These are phyloP conservation scores for Furcasterigmium furcatum DNA, from an alignment of 2,329 filamentous ascomycete species.

Conservation along the genomic window DNA sequence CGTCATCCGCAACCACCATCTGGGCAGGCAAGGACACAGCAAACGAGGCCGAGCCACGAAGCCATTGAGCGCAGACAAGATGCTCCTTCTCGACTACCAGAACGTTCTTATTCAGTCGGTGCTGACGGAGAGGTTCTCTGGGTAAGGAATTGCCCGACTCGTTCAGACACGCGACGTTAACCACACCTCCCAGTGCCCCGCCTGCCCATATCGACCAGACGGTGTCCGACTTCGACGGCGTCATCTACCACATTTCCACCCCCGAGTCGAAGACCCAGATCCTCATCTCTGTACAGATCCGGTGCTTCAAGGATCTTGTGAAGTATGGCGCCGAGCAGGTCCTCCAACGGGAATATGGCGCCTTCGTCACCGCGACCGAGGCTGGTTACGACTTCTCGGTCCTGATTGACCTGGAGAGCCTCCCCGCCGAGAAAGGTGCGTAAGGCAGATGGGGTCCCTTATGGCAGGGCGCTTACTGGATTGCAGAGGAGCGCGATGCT, in stretches of 20 bases:
- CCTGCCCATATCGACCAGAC: slow-evolving; percentile 94
- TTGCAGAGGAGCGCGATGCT: slow-evolving; percentile 75
- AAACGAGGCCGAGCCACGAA: slow-evolving; percentile 4
- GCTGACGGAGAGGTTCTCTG: slow-evolving; percentile 89
- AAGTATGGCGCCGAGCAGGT: slow-evolving; percentile 91
- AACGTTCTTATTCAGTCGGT: slow-evolving; percentile 97
- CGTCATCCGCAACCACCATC: slow-evolving; percentile 8
- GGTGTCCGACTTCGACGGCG: slow-evolving; percentile 97
- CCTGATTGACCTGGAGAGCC: slow-evolving; percentile 79
- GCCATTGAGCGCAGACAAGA: slow-evolving; percentile 34
- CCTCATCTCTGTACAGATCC: slow-evolving; percentile 88
- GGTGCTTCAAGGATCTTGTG: slow-evolving; percentile 90
- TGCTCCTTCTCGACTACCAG: slow-evolving; percentile 98
- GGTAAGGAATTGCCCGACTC: slow-evolving; percentile 46
- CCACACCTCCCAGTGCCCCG: slow-evolving; percentile 60
- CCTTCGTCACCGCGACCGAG: slow-evolving; percentile 85
- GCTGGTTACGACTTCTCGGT: slow-evolving; percentile 95
- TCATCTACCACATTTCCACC: slow-evolving; percentile 97
- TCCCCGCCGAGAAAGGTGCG: slow-evolving; percentile 80
- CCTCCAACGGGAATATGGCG: slow-evolving; percentile 89
- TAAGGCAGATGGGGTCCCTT: too few species aligned
- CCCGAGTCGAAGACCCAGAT: slow-evolving; percentile 93
- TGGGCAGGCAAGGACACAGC: slow-evolving; percentile 5
- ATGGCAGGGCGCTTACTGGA: too few species aligned
- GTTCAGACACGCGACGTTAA: slow-evolving; percentile 26